Conservation (phyloP, 1,139 yeast species). For the Saccharomyces pastorianus region DNA sequence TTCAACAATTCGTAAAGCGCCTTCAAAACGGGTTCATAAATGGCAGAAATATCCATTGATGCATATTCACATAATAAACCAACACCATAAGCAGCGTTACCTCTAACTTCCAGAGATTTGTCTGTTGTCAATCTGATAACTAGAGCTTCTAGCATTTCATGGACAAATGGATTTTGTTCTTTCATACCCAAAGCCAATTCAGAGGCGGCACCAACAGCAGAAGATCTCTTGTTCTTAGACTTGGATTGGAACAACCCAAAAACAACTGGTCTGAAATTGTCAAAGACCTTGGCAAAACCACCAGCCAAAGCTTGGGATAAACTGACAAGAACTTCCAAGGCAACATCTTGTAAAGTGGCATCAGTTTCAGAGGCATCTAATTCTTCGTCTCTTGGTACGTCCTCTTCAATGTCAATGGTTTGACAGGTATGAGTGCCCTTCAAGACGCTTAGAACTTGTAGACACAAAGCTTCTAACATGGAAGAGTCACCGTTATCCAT, state of each 20-base stretch:
- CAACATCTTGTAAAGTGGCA: constrained; percentile 73
- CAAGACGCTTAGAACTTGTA: constrained; percentile 61
- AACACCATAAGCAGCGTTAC: constrained; percentile 93
- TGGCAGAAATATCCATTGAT: constrained; percentile 48
- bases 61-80: constrained; percentile 70
- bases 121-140: constrained; percentile 64
- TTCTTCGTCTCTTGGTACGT: constrained; percentile 42
- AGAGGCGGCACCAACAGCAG: constrained; percentile 84
- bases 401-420: constrained; percentile 51
- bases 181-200: constrained; percentile 79
- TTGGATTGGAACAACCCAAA: constrained; percentile 53
- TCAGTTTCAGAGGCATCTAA: constrained; percentile 82
- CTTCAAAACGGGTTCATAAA: constrained; percentile 63
- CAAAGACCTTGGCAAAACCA: constrained; percentile 62
- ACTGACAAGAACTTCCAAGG: constrained; percentile 75
- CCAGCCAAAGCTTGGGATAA: constrained; percentile 63
- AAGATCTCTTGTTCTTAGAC: constrained; percentile 68
- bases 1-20: constrained; percentile 71
- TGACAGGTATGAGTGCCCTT: constrained; percentile 81
- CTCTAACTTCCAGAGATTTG: constrained; percentile 80
- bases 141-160: constrained; percentile 64
- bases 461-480: constrained; percentile 57
- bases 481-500: constrained; percentile 54
- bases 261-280: constrained; percentile 62
- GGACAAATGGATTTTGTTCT: constrained; percentile 55